Conservation (phyloP, 371 early-diverging fungal species). For the Parasitella parasitica region DNA sequence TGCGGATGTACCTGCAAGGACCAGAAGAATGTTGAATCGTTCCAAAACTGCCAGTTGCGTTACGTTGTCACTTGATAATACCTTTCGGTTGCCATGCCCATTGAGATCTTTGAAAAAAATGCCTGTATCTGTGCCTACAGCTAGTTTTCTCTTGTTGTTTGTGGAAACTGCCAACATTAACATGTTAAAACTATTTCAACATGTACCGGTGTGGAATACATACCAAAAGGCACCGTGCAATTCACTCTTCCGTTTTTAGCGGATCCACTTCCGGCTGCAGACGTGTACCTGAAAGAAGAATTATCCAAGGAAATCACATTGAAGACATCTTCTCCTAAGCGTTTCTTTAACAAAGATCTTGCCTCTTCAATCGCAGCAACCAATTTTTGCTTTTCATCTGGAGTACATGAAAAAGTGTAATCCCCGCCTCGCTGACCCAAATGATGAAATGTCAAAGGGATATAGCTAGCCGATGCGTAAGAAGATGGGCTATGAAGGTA, state of each 20-base stretch:
- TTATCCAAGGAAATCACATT: slow-evolving; percentile 17
- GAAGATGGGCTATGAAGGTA: not conserved
- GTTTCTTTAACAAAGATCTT: slow-evolving; percentile 31
- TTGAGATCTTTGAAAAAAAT: slow-evolving; percentile 46
- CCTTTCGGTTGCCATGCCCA: not conserved
- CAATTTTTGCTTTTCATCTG: slow-evolving; percentile 78
- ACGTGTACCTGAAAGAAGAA: slow-evolving; percentile 2
- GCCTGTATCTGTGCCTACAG: slow-evolving; percentile 79
- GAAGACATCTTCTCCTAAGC: slow-evolving; percentile 35
- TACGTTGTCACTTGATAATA: slow-evolving; percentile 13
- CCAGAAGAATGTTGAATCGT: slow-evolving; percentile 21
- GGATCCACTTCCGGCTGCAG: slow-evolving; percentile 15
- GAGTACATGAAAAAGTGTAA: slow-evolving; percentile 34
- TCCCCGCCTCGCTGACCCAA: slow-evolving; percentile 22
- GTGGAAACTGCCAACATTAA: too few species aligned
- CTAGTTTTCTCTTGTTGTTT: slow-evolving; percentile 46
- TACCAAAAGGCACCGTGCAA: slow-evolving; percentile 57
- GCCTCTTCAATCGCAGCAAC: slow-evolving; percentile 72
- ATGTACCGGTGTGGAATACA: too few species aligned
- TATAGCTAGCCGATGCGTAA: not conserved
- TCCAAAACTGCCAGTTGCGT: slow-evolving; percentile 27
- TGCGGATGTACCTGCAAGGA: slow-evolving; percentile 31
- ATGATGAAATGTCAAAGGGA: slow-evolving; percentile 20
- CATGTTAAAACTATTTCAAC: too few species aligned
- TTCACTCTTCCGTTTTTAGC: slow-evolving; percentile 46